These are phyloP conservation scores for Phyllosticta citriasiana DNA, from an alignment of 2,329 filamentous ascomycete genomes.

Conservation along the genomic window DNA sequence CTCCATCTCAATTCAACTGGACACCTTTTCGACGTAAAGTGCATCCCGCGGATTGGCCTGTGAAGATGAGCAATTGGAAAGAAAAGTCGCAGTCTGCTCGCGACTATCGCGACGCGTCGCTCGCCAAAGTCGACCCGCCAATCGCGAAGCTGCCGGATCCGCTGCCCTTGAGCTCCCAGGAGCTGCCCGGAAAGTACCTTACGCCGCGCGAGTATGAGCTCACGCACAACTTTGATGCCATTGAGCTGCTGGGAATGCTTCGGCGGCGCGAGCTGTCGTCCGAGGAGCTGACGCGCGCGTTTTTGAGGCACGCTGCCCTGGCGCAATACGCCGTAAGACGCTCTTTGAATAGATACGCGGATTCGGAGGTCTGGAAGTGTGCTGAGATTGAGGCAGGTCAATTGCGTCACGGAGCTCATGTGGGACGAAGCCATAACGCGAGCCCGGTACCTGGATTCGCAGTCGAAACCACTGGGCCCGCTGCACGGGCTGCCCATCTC, in stretches of 20 bases:
- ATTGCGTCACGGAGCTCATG: constrained; percentile 31
- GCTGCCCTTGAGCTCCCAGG: not conserved
- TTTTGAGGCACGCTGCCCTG: not conserved
- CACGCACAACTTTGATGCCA: not conserved
- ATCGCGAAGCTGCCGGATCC: not conserved
- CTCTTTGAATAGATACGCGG: too few relatives aligned
- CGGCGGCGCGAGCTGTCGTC: not conserved
- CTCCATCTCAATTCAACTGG: too few relatives aligned
- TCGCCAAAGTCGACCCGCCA: not conserved
- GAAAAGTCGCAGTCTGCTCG: not conserved
- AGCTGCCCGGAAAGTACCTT: not conserved
- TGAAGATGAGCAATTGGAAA: not conserved
- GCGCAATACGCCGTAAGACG: not conserved
- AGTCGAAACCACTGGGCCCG: constrained; percentile 29
- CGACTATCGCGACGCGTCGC: not conserved
- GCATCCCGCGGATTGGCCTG: not conserved
- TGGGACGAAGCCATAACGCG: constrained; percentile 25
- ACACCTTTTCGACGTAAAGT: not conserved
- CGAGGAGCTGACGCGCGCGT: not conserved
- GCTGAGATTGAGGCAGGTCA: constrained; percentile 15
- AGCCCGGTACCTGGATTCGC: constrained; percentile 20
- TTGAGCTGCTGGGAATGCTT: not conserved
- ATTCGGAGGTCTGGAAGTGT: too few relatives aligned
- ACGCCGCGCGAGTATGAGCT: not conserved
- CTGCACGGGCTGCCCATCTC: constrained; percentile 43